Base-by-base conservation (phyloP, 2,329 filamentous ascomycete species). In the Calonectria pauciramosa region DNA sequence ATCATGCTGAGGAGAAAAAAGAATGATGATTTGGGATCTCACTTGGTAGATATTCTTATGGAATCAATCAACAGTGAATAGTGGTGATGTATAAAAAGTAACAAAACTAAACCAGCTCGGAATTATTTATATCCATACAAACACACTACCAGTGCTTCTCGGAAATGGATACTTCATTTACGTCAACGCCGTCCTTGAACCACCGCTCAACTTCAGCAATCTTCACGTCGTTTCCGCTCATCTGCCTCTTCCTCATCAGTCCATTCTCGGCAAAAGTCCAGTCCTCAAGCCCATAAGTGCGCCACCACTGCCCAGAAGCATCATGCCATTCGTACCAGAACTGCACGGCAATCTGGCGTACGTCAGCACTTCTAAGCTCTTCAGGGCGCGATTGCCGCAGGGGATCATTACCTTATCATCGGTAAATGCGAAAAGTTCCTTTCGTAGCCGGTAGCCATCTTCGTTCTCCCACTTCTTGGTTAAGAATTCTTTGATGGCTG, bases 251-350 rank as follows among this genome's bases (percentile, higher is more conserved):
- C 74, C 90, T 86, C 93, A 95, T 95, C 65, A 91, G 86, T 0
- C 94, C 94, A 78, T 94, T 90, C 1, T 89, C 87, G 0, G 91
- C 92, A 84, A 95, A 95, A 0, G 93, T 95, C 94, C 93, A 95
- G 82, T 95, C 93, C 81, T 95, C 94, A 14, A 97, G 89, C 0
- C 95, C 95, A 81, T 97, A 97, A 56, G 94, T 96, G n/a, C 95
- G 89, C 89, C 94, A 96, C 95, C 95, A 98, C 83, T 95, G 92
- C 47, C 94, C 93, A 2, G 88, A 79, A 10, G 86, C 85, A 80
- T 96, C 94, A 76, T 92, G 90, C 85, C 92, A 96, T 84, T 97
- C 94, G 81, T 96, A 97, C 95, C 95, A 97, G 83, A 97, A 97
- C 82, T 98, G 95, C 28, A 97, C 95, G 1, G 95, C 95, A 77